Conservation (phyloP, 2,329 filamentous ascomycete species). For the Fusarium sambucinum region DNA sequence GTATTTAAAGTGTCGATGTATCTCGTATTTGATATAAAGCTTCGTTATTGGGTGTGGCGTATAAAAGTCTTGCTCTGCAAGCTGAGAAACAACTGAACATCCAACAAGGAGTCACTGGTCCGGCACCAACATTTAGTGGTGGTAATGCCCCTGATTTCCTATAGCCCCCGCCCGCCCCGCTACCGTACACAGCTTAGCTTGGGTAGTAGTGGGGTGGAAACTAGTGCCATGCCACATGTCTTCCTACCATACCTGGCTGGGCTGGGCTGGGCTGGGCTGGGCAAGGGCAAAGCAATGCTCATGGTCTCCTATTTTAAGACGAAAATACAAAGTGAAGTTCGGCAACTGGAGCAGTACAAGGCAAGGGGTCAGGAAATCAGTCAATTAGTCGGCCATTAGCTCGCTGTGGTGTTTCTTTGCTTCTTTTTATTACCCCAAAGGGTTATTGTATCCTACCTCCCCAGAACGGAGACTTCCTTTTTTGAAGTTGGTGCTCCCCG, state of each 20-base stretch:
- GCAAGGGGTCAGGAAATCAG: constrained; percentile 11
- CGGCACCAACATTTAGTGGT: constrained; percentile 1
- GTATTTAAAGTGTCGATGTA: neutral
- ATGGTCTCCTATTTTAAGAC: constrained; percentile 29
- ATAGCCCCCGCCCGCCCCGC: constrained; percentile 11
- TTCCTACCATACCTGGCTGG: constrained; percentile 35
- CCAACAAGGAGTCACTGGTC: constrained; percentile 18
- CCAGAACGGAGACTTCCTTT: constrained; percentile 37
- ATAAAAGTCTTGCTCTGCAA: neutral
- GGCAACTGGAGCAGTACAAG: neutral
- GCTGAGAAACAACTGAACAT: constrained; percentile 10
- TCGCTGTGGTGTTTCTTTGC: constrained; percentile 18
- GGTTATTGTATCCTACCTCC: constrained; percentile 24
- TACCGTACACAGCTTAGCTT: constrained; percentile 8
- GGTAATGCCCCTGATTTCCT: constrained; percentile 26
- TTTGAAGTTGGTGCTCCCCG: constrained; percentile 33
- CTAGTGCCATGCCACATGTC: constrained; percentile 33
- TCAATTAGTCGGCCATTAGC: neutral
- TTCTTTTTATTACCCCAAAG: constrained; percentile 22
- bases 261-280: neutral
- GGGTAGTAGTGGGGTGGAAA: constrained; percentile 12
- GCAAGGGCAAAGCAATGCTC: neutral
- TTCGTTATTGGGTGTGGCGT: neutral
- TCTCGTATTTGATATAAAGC: neutral
- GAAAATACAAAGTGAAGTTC: constrained; percentile 4